A percentile compares a stretch with the other conserved stretches of the same genome.
Evolutionary conservation across 2,329 filamentous ascomycete genomes (phyloP).

Genomic region (Stachybotrys elegans): DNA sequence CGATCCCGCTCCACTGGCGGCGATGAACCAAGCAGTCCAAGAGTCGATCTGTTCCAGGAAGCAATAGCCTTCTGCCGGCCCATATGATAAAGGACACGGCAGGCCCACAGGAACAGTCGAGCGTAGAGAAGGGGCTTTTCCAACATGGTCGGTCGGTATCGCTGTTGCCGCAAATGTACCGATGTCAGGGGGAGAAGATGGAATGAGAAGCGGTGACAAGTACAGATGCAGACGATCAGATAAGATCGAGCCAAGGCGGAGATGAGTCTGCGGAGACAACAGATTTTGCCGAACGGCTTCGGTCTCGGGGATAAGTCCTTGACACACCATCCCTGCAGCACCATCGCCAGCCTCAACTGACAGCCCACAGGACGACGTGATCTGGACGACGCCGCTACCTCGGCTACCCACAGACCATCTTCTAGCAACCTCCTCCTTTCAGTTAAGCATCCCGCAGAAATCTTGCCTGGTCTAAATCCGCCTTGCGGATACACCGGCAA

Average conservation of each 20-base stretch:
- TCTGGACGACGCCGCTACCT: no score
- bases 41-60: conserved; percentile 9
- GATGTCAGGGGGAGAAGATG: not conserved
- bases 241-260: no score
- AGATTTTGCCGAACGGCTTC: no score
- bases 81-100: conserved; percentile 17
- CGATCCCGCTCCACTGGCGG: conserved; percentile 16
- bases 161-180: not conserved
- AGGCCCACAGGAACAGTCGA: conserved; percentile 20
- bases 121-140: conserved; percentile 22
- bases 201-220: not conserved
- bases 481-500: not conserved
- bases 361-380: no score
- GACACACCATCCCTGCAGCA: no score
- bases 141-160: conserved; percentile 17
- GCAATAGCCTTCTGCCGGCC: conserved; percentile 12
- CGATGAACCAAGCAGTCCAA: conserved; percentile 9
- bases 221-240: not conserved
- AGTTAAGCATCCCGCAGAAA: no score
- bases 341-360: no score
- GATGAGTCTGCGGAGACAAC: no score
- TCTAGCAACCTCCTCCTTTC: no score
- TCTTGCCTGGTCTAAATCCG: not conserved
- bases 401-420: no score
- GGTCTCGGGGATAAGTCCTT: not conserved